Percentiles rank a stretch among this genome's conserved stretches.
phyloP scores from a whole-genome alignment of 441 rosid genomes.

The Populus tomentosa region DNA sequence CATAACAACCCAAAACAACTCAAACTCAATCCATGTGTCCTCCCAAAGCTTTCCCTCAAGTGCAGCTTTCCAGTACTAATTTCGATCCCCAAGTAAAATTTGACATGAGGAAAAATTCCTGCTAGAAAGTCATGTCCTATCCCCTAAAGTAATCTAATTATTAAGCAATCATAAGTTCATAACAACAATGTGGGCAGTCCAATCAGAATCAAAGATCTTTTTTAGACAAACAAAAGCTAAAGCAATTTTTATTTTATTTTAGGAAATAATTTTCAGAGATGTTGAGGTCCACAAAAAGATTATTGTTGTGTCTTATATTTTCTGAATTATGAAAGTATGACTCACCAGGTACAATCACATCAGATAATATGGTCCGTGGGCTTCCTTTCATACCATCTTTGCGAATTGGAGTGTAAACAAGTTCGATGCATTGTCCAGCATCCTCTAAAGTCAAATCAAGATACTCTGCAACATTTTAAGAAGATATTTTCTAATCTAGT shows the following conservation, averaged over 20 bases:
- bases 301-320: neutral
- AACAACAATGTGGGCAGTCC: neutral
- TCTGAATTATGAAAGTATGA: slow-evolving; percentile 7
- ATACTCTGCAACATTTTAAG: slow-evolving; percentile 49
- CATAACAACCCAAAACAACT: neutral
- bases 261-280: neutral
- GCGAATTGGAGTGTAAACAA: slow-evolving; percentile 80
- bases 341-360: slow-evolving; percentile 77
- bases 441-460: slow-evolving; percentile 83
- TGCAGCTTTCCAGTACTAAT: neutral
- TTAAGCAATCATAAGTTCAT: neutral
- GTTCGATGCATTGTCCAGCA: slow-evolving; percentile 78
- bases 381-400: slow-evolving; percentile 80
- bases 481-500: slow-evolving; percentile 3
- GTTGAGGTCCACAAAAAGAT: neutral
- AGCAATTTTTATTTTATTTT: no score
- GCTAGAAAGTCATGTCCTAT: no score
- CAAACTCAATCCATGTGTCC: neutral
- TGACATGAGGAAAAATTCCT: no score
- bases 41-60: neutral
- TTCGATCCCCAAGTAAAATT: neutral
- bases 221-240: no score
- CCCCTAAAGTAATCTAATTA: neutral
- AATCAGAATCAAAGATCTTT: neutral
- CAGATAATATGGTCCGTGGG: slow-evolving; percentile 61